Evolutionary conservation across 768 basidiomycete species (phyloP), one percentile per base, ranked within the genome.

Genomic region (Megacollybia marginata): DNA sequence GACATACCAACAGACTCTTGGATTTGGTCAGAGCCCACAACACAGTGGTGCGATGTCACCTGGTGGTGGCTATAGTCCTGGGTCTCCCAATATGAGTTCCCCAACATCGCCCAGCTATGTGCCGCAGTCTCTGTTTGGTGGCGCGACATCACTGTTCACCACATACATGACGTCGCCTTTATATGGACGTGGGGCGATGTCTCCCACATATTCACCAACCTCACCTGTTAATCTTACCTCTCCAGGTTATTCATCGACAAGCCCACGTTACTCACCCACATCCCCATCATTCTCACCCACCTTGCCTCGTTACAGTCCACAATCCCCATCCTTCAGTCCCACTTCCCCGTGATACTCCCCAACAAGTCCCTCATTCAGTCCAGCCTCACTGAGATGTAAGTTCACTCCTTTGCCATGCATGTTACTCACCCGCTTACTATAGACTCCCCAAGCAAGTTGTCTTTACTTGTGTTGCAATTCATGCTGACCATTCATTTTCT

Each of bases 311-410:
- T 92, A 88, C 64, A 89, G 87, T 53, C 92, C 92, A 1, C 87
- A 92, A 52, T 92, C 89, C 1, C 93, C 93, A 9, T 86, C 88
- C 12, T 95, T 89, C 69, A 87, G 83, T 53, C 93, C 92, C 1
- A 91, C 92, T 10, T 92, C 90, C 2, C 93, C 91, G 13, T 78
- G 85, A 1, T 92, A 91, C 62, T 92, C 90, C 10, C 92, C 92
- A 1, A 87, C 91, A 31, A 89, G 86, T 60, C 92, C 93, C 0
- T 89, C 86, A 0, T 95, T 92, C 73, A 91, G 88, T 55, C 91
- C 91, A 19, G 83, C 89, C n/a, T 92, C 90, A 16, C 93, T 92
- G 10, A 76, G 86, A 63, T 90, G 86, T 88, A 71, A 71, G 85
- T 72, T 42, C 55, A 42, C 45, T 53, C 2, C 6, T 53, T 49